phyloP scores from a whole-genome alignment of 345 rosid genomes.

The Rhizophora mangle region DNA sequence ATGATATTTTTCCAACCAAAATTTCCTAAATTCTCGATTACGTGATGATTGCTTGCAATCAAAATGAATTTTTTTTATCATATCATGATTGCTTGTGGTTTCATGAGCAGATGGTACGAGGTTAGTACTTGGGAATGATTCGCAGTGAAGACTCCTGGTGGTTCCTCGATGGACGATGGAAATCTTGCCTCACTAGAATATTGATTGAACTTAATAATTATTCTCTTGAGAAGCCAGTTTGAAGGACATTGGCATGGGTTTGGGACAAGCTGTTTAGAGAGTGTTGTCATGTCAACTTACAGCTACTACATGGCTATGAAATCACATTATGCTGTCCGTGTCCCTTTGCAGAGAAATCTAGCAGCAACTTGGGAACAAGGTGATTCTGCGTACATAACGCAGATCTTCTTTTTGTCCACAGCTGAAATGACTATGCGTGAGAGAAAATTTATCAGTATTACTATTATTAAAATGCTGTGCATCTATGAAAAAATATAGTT shows the following conservation, averaged over 20 bases:
- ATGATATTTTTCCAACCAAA: not conserved
- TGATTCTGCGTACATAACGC: not conserved
- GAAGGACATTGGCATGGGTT: not conserved
- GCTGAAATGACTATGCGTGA: not conserved
- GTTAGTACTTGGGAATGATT: not conserved
- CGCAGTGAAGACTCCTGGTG: not conserved
- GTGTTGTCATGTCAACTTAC: not conserved
- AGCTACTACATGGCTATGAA: too few species aligned
- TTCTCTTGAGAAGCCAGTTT: not conserved
- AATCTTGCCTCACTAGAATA: not conserved
- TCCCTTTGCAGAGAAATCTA: not conserved
- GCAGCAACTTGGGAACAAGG: not conserved
- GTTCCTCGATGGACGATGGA: not conserved
- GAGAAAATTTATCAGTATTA: not conserved
- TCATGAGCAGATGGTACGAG: not conserved
- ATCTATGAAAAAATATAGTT: too few species aligned
- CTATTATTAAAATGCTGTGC: conserved; percentile 7
- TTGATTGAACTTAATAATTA: not conserved
- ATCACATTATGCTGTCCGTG: too few species aligned
- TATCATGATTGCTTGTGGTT: too few species aligned
- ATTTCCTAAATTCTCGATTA: not conserved
- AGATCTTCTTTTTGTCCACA: not conserved
- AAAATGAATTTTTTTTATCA: not conserved
- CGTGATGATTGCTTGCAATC: conserved; percentile 11
- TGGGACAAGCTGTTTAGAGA: not conserved